Base-by-base conservation (phyloP, 176 grass and related monocot genomes). In the Cymbopogon citratus region DNA sequence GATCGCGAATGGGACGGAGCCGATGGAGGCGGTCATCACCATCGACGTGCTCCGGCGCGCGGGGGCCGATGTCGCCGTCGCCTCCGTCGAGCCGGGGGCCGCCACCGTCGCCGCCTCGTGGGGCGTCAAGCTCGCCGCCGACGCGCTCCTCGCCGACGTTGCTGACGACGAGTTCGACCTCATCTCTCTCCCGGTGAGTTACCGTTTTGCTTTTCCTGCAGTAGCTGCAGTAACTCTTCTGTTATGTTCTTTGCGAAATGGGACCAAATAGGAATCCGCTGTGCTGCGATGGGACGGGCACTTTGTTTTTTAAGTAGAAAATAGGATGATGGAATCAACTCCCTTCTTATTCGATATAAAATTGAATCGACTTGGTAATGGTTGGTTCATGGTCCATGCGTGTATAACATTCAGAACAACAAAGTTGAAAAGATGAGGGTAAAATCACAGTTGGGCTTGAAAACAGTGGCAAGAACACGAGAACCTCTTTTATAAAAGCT, bases 41-140 rank as follows among this genome's bases (percentile, higher is more conserved):
- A 63, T 86, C 87, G 92, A 91, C 78, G 89, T 94, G 61, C 92
- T 94, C 34, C 92, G 92, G 6, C 86, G 92, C 35, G 86, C 89
- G 14, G 92, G 92, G 1, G 86, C 89, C 28, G 73, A 91, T 15
- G 92, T 91, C 52, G 52, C 69, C 54, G 87, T 94, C 49, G 87
- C 89, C 23, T 94, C 89, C 73, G 84, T 78, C 74, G 92, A 94
- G 84, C 87, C 89, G 2, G 89, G 79, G 1, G 39, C 85, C 12
- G 6, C 41, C 2, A 70, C 75, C 68, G 89, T 94, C 29, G 89
- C 75, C 0, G 92, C 81, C 0, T 48, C 86, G 18, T 94, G 92
- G 92, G 89, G 92, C 24, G 69, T 87, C 86, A 87, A 80, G 81
- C 35, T 94, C 73, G 69, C 80, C 1, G 81, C 92, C 23, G 92